Evolutionary conservation across 805 yeast species (phyloP).

Genomic region (Teunomyces panamensis): DNA sequence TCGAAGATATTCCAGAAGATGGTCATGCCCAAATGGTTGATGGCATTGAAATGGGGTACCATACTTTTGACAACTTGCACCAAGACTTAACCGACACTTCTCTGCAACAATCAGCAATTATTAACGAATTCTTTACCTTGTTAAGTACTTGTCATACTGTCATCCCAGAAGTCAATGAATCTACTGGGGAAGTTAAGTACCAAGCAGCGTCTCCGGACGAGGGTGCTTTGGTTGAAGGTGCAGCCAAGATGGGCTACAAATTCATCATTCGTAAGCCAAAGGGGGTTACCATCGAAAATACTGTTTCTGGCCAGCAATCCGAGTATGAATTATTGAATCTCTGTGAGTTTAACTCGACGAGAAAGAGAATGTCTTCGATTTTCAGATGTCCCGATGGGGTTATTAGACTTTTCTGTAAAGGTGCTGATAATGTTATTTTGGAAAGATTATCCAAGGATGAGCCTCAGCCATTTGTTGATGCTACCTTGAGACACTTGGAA

Average conservation of each 20-base stretch:
- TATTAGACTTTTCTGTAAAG: conserved; percentile 86
- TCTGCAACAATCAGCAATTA: conserved; percentile 42
- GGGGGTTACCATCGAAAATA: conserved; percentile 61
- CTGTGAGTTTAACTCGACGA: conserved; percentile 95
- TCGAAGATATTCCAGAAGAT: conserved; percentile 89
- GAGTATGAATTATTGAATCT: conserved; percentile 78
- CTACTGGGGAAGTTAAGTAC: conserved; percentile 67
- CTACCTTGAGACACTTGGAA: conserved; percentile 84
- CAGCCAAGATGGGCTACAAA: conserved; percentile 80
- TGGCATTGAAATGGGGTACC: conserved; percentile 78
- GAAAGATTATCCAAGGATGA: conserved; percentile 68
- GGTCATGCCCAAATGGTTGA: conserved; percentile 65
- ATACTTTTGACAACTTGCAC: conserved; percentile 63
- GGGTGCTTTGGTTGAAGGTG: conserved; percentile 97
- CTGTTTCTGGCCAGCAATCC: conserved; percentile 48
- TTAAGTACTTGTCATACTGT: conserved; percentile 96
- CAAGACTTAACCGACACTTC: conserved; percentile 43
- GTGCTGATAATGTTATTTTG: conserved; percentile 95
- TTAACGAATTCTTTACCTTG: conserved; percentile 77
- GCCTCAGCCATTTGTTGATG: conserved; percentile 72
- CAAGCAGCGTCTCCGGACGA: conserved; percentile 99
- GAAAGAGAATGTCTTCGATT: conserved; percentile 96
- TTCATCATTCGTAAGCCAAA: conserved; percentile 85
- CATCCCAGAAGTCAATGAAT: conserved; percentile 77
- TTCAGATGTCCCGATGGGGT: conserved; percentile 93